Conservation (phyloP, 139 green algal genomes). For the Ulvella scutata region DNA sequence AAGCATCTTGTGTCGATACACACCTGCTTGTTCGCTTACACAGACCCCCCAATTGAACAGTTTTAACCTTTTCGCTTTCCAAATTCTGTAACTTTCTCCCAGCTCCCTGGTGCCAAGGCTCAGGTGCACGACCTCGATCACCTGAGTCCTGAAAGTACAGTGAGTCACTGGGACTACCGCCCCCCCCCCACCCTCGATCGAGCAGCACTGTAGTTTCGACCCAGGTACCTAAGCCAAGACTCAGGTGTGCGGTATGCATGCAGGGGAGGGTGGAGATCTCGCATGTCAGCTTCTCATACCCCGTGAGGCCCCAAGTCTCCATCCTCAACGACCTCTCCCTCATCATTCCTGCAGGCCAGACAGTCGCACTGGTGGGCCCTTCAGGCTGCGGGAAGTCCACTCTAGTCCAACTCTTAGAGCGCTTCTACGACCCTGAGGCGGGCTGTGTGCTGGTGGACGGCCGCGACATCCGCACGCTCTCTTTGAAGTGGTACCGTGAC, state of each 20-base stretch:
- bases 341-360: conserved; percentile 20
- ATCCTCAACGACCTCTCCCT: conserved; percentile 18
- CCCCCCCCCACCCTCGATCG: no score
- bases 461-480: conserved; percentile 5
- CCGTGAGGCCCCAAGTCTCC: not conserved
- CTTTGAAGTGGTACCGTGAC: conserved; percentile 10
- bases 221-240: not conserved
- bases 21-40: no score
- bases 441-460: conserved; percentile 21
- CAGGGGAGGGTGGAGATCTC: not conserved
- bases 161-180: no score
- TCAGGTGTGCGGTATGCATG: not conserved
- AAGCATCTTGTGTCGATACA: no score
- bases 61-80: no score
- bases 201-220: no score
- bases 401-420: conserved; percentile 13
- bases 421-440: conserved; percentile 19
- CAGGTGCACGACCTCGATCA: not conserved
- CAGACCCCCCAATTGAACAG: no score
- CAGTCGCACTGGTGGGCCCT: conserved; percentile 29
- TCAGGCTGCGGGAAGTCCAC: conserved; percentile 38
- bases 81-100: not conserved
- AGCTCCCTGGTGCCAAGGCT: not conserved
- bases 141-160: no score
- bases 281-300: conserved; percentile 8